Percentiles rank a stretch among this genome's conserved stretches.
These are phyloP conservation scores for Amanita thiersii DNA, from an alignment of 768 basidiomycete species.

Conservation along the genomic window DNA sequence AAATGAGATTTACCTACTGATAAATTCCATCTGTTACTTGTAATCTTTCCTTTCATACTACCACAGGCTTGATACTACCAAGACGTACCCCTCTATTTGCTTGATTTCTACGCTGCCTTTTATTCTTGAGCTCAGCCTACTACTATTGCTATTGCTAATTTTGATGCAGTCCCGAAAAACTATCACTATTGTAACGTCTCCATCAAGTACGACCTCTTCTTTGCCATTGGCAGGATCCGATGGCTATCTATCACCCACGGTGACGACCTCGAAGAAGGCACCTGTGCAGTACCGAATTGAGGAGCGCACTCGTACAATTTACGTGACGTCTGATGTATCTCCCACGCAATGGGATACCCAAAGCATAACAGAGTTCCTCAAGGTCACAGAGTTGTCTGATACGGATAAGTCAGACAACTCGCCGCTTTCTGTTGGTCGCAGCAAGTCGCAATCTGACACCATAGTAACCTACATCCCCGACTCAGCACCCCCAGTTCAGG, in stretches of 20 bases:
- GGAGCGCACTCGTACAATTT: slow-evolving; percentile 37
- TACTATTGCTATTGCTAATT: neutral
- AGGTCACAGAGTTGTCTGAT: slow-evolving; percentile 26
- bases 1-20: too few relatives aligned
- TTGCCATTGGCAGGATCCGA: slow-evolving; percentile 16
- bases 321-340: slow-evolving; percentile 33
- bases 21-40: too few relatives aligned
- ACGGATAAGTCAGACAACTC: slow-evolving; percentile 14
- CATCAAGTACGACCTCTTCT: slow-evolving; percentile 13
- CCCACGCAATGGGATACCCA: slow-evolving; percentile 34
- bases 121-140: slow-evolving; percentile 2
- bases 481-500: neutral
- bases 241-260: slow-evolving; percentile 19
- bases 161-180: slow-evolving; percentile 27
- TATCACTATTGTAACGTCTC: slow-evolving; percentile 29
- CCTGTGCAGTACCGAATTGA: slow-evolving; percentile 38
- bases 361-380: slow-evolving; percentile 31
- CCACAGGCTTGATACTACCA: too few relatives aligned
- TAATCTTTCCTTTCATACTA: too few relatives aligned
- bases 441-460: slow-evolving; percentile 18
- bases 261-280: slow-evolving; percentile 16
- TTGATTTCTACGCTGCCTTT: slow-evolving; percentile 4
- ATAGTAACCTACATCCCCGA: neutral
- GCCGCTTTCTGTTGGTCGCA: slow-evolving; percentile 21
- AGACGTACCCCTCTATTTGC: too few relatives aligned